Base-by-base conservation (phyloP, 768 basidiomycete genomes). In the Collybia mongolica region DNA sequence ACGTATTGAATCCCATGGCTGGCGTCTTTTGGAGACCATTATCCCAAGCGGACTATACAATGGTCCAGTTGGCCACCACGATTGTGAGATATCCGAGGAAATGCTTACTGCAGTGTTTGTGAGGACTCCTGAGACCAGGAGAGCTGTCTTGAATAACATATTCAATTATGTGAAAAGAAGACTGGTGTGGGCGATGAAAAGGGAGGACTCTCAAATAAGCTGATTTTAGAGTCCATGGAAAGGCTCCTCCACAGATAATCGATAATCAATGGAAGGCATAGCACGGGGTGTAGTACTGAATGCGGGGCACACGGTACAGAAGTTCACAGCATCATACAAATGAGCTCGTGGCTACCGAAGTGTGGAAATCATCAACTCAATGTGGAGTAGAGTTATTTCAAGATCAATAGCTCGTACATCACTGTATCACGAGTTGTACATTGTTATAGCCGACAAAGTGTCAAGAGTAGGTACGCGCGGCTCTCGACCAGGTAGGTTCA, bases 1-100 rank as follows among this genome's bases (percentile, higher is more conserved):
- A 62, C 59, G 60, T 58, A 38, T 60, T 63, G 55, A 63, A 63
- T 2, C 62, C 62, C 58, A 63, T 63, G 20, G 62, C 60, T 26
- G 62, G 62, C 5, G 55, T 56, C 48, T 55, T 57, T 47, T 60
- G 57, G 36, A 58, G 18, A 2, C 57, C 57, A 44, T 60, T 57
- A 32, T 62, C 56, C 57, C 61, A 62, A 5, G 59, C 56, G 26
- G 38, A 23, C 54, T 54, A 17, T 9, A 32, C 14, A 32, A 32
- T 32, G 11, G 11, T 32, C 11, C 32, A 2, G 11, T 32, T 14
- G 11, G 14, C 32, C 11, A 9, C 32, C 14, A 32, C 14, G 14
- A 9, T 3, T 32, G 32, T 32, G 32, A 14, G 32, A 32, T 32
- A 32, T 32, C 32, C 3, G 32, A 32, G n/a, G 39, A 18, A n/a